Base-by-base conservation (phyloP, 78 protist species). In the Mantamonas sphyraenae region DNA sequence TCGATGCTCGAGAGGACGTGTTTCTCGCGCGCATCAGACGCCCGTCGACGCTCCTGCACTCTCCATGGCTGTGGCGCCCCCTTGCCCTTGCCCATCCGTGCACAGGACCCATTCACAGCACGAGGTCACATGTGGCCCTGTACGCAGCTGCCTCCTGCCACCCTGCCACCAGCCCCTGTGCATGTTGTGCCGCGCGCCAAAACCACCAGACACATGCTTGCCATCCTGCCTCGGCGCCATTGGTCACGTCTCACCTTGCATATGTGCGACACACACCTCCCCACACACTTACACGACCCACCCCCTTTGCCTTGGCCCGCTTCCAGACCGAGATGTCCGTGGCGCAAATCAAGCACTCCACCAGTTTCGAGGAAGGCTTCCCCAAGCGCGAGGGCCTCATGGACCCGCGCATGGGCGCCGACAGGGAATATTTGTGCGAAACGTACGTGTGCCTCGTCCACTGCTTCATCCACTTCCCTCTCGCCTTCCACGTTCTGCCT, bases 331-430 rank as follows among this genome's bases (percentile, higher is more conserved):
- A 68, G 31, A 80, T 76, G 84, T 79, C 84, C 17, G 89, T 84
- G 31, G 81, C 51, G 31, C 28, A 72, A 16, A 57, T 84, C 35
- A 68, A 74, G 75, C 80, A 69, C 4, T 76, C 79, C 47, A 81
- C 83, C 59, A 64, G 81, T 10, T 70, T 60, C 38, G 90, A 79
- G 35, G 62, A 79, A 28, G 96, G 96, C 3, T 19, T 50, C 22
- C 97, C 96, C n/a, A 77, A 87, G 55, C 33, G 40, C 0, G 85
- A 79, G 0, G 98, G 99, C 50, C 80, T 96, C 51, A 33, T 66
- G 30, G 99, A 97, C 72, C 93, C 77, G 22, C 83, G 90, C 12
- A 75, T 97, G 87, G 99, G 99, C 37, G 59, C 95, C 1, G 97
- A 93, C 31, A 24, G 74, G 24, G 26, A 33, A 8, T 50, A 56